Evolutionary conservation across 1,284 basidiomycete genomes (phyloP).

Genomic region (Leccinum pachyderme): DNA sequence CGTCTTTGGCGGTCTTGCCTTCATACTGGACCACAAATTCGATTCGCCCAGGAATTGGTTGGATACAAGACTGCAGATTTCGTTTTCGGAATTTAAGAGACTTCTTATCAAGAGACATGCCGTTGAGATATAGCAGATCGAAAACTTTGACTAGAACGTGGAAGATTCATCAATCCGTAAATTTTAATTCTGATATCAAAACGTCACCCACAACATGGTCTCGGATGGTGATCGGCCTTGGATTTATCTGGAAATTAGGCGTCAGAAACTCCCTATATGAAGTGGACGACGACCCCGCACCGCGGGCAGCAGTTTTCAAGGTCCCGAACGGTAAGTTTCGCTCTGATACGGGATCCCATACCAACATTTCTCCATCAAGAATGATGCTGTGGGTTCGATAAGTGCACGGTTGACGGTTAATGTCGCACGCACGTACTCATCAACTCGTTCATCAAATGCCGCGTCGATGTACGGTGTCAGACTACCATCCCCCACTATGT

Average conservation of each 20-base stretch:
- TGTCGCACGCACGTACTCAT: constrained; percentile 58
- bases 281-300: constrained; percentile 39
- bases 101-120: constrained; percentile 62
- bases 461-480: constrained; percentile 80
- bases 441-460: constrained; percentile 72
- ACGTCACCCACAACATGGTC: constrained; percentile 80
- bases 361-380: constrained; percentile 95
- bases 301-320: constrained; percentile 84
- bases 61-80: constrained; percentile 63
- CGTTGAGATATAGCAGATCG: constrained; percentile 86
- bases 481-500: constrained; percentile 70
- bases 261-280: constrained; percentile 4
- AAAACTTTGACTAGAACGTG: constrained; percentile 81
- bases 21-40: constrained; percentile 73
- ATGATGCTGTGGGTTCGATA: constrained; percentile 62
- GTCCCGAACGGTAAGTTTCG: constrained; percentile 88
- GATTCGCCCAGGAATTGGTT: constrained; percentile 69
- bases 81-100: constrained; percentile 67
- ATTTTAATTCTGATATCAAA: background rate
- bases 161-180: background rate
- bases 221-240: constrained; percentile 67
- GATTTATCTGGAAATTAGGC: constrained; percentile 53
- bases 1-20: constrained; percentile 77
- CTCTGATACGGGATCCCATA: constrained; percentile 88
- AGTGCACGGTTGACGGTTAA: background rate